Conservation (phyloP, 2,329 filamentous ascomycete genomes). For the Aspergillus viridinutans region DNA sequence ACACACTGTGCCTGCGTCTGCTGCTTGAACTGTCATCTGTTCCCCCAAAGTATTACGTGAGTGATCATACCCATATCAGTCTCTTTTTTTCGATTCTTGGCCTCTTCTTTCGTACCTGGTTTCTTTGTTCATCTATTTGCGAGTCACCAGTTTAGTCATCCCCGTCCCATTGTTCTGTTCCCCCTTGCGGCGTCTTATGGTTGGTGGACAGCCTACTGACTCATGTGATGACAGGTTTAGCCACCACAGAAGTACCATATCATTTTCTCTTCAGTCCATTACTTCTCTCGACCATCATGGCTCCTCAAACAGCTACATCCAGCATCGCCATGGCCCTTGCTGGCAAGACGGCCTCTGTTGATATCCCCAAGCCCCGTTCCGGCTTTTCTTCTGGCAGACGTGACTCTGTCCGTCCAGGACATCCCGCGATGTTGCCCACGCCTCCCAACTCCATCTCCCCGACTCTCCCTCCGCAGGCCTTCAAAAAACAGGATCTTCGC, state of each 20-base stretch:
- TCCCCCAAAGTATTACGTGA: background rate
- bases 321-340: constrained; percentile 49
- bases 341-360: constrained; percentile 48
- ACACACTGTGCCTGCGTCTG: constrained; percentile 13
- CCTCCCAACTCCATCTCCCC: constrained; percentile 95
- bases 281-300: constrained; percentile 35
- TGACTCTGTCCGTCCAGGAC: constrained; percentile 30
- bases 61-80: background rate
- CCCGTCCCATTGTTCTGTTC: constrained; percentile 2
- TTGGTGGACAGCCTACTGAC: constrained; percentile 17
- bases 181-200: constrained; percentile 1
- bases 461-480: constrained; percentile 73
- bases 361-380: constrained; percentile 44
- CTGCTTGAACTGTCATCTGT: background rate
- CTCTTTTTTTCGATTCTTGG: background rate
- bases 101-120: too few species aligned
- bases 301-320: constrained; percentile 39
- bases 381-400: constrained; percentile 25
- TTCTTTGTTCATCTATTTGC: background rate
- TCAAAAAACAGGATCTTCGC: constrained; percentile 57
- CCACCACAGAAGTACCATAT: constrained; percentile 11
- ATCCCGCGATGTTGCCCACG: constrained; percentile 63
- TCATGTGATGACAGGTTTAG: constrained; percentile 18
- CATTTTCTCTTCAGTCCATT: constrained; percentile 5
- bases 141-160: constrained; percentile 7